These are phyloP conservation scores for Microdochium paspali DNA, from an alignment of 2,329 filamentous ascomycete species.

Conservation along the genomic window DNA sequence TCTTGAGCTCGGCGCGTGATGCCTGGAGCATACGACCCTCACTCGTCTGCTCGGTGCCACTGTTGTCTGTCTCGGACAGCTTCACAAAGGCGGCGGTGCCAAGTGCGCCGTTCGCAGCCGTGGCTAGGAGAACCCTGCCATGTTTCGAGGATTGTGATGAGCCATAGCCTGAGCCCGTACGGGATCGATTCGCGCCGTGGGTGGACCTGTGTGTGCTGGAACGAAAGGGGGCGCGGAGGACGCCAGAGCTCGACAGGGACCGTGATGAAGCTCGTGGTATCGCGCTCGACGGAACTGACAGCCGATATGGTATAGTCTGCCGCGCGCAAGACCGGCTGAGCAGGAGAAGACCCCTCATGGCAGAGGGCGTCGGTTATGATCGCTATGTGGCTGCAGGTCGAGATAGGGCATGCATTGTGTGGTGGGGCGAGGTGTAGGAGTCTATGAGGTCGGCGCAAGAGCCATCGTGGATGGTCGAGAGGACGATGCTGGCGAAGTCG, in stretches of 20 bases:
- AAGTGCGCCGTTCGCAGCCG: slow-evolving; percentile 29
- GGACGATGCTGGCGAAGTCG: neutral
- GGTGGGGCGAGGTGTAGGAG: neutral
- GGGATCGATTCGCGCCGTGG: slow-evolving; percentile 11
- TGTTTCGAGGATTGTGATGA: slow-evolving; percentile 5
- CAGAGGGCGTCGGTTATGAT: slow-evolving; percentile 9
- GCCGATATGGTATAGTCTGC: neutral
- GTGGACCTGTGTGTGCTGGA: slow-evolving; percentile 4
- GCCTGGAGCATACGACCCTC: slow-evolving; percentile 82
- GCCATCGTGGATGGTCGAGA: neutral
- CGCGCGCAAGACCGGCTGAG: slow-evolving; percentile 34
- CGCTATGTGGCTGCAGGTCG: neutral
- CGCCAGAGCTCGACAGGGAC: slow-evolving; percentile 14
- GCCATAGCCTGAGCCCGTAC: slow-evolving; percentile 2
- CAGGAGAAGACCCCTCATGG: slow-evolving; percentile 35
- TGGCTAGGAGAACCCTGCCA: slow-evolving; percentile 25
- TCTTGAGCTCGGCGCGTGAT: slow-evolving; percentile 68
- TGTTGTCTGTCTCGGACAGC: slow-evolving; percentile 45
- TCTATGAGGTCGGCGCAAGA: neutral
- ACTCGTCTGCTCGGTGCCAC: slow-evolving; percentile 48
- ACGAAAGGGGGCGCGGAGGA: slow-evolving; percentile 6
- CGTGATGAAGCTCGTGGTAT: slow-evolving; percentile 10
- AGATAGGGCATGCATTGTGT: slow-evolving; percentile 1
- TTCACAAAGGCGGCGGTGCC: slow-evolving; percentile 49
- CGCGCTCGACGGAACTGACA: slow-evolving; percentile 20